These are phyloP conservation scores for Astrocystis sublimbata DNA, from an alignment of 495 filamentous ascomycete genomes.

Conservation along the genomic window DNA sequence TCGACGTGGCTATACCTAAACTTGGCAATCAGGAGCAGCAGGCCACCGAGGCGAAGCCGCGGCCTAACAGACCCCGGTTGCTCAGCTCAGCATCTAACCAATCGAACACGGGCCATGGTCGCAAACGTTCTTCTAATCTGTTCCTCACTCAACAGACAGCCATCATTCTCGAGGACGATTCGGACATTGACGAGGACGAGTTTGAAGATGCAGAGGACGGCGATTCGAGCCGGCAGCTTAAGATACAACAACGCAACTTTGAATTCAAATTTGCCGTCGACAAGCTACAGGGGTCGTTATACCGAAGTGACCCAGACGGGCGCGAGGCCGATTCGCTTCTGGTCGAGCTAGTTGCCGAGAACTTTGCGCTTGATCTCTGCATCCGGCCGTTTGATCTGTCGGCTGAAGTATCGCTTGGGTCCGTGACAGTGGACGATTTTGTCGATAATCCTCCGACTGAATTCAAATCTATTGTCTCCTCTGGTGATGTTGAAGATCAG, in stretches of 20 bases:
- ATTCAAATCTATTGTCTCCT: slow-evolving; percentile 94
- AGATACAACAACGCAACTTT: slow-evolving; percentile 82
- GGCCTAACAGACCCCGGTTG: slow-evolving; percentile 61
- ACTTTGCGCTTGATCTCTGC: slow-evolving; percentile 83
- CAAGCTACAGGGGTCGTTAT: slow-evolving; percentile 86
- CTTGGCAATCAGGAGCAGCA: slow-evolving; percentile 58
- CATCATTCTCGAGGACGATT: slow-evolving; percentile 74
- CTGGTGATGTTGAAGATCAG: slow-evolving; percentile 69
- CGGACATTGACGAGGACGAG: slow-evolving; percentile 61
- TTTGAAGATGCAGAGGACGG: slow-evolving; percentile 65
- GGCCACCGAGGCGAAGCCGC: slow-evolving; percentile 29
- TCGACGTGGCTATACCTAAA: slow-evolving; percentile 91
- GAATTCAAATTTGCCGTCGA: slow-evolving; percentile 96
- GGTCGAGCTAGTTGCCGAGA: slow-evolving; percentile 87
- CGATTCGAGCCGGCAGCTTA: slow-evolving; percentile 59
- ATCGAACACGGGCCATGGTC: slow-evolving; percentile 29
- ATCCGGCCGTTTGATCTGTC: slow-evolving; percentile 88
- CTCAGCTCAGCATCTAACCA: slow-evolving; percentile 42
- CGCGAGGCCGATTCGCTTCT: slow-evolving; percentile 76
- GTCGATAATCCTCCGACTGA: slow-evolving; percentile 87
- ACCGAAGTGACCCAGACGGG: slow-evolving; percentile 78
- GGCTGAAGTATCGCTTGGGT: slow-evolving; percentile 82
- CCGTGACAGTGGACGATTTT: slow-evolving; percentile 90
- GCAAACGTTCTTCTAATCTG: slow-evolving; percentile 39
- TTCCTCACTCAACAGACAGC: slow-evolving; percentile 65